phyloP scores from a whole-genome alignment of 768 basidiomycete genomes.

The Mycena filopes region DNA sequence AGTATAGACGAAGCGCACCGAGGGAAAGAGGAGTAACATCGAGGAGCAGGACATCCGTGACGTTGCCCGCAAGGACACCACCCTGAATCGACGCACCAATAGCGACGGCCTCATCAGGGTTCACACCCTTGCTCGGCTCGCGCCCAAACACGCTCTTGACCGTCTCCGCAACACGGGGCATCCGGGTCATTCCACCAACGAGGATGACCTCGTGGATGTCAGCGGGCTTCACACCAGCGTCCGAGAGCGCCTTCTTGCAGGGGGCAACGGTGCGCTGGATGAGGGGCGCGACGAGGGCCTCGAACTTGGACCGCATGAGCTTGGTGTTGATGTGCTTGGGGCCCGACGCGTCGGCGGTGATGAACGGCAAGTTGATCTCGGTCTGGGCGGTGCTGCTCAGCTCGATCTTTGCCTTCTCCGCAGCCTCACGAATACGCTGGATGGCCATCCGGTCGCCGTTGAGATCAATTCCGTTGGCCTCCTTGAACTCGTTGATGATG shows the following conservation, averaged over 20 bases:
- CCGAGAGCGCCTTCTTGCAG: conserved; percentile 95
- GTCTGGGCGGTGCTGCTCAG: conserved; percentile 95
- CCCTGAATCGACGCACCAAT: conserved; percentile 99
- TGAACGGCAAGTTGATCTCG: conserved; percentile 98
- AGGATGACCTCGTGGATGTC: conserved; percentile 98
- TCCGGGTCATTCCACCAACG: conserved; percentile 98
- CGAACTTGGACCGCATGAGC: conserved; percentile 90
- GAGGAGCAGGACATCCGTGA: conserved; percentile 93
- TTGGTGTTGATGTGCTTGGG: conserved; percentile 98
- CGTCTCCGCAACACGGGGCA: conserved; percentile 95
- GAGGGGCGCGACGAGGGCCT: conserved; percentile 82
- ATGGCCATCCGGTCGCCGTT: conserved; percentile 93
- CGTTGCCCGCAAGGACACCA: conserved; percentile 96
- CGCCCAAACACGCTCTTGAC: conserved; percentile 95
- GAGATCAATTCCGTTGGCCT: conserved; percentile 86
- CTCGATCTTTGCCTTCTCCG: conserved; percentile 99
- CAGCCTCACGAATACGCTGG: conserved; percentile 98
- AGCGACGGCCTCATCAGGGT: conserved; percentile 99
- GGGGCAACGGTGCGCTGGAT: conserved; percentile 93
- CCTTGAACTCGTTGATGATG: conserved; percentile 94
- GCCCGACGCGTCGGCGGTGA: conserved; percentile 94
- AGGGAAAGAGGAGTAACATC: conserved; percentile 98
- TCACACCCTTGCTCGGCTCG: conserved; percentile 98
- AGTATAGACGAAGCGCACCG: conserved; percentile 69
- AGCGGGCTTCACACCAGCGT: conserved; percentile 92